A percentile compares a stretch with the other conserved stretches of the same genome.
Conservation (phyloP, 2,329 filamentous ascomycete genomes). For the Hymenoscyphus salicellus region DNA sequence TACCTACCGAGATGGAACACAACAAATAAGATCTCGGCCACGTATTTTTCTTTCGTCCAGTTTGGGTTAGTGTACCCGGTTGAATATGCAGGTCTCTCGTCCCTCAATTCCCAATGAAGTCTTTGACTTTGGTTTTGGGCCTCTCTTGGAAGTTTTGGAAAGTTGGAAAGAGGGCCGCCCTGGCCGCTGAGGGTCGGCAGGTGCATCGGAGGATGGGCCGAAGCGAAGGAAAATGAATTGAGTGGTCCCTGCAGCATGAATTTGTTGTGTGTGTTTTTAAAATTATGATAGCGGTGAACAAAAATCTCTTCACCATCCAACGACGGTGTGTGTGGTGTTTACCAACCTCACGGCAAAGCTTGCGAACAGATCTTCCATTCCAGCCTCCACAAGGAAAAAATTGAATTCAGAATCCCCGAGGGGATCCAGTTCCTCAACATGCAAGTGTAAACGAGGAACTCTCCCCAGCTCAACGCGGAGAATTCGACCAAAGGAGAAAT, state of each 20-base stretch:
- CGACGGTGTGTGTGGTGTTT: neutral
- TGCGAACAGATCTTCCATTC: neutral
- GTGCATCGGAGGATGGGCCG: neutral
- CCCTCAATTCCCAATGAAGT: neutral
- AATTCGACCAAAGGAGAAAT: too few species aligned
- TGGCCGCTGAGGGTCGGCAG: neutral
- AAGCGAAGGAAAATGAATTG: neutral
- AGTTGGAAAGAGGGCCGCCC: neutral
- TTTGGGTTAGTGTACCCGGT: neutral
- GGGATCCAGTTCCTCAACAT: neutral
- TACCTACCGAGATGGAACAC: neutral
- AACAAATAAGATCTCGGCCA: conserved; percentile 2
- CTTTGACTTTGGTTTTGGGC: neutral
- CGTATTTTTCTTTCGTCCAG: neutral
- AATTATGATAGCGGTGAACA: conserved; percentile 28
- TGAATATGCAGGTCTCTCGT: conserved; percentile 3
- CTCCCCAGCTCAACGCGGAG: too few species aligned
- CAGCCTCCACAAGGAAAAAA: neutral
- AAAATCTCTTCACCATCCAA: neutral
- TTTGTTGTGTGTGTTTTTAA: conserved; percentile 18
- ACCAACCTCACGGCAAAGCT: neutral
- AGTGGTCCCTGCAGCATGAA: conserved; percentile 1
- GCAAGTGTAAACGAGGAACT: too few species aligned
- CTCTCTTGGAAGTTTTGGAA: neutral
- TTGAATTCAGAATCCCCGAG: neutral